Evolutionary conservation across 805 yeast species (phyloP), one percentile per base, ranked within the genome.

Genomic region (Starmerella geochares): DNA sequence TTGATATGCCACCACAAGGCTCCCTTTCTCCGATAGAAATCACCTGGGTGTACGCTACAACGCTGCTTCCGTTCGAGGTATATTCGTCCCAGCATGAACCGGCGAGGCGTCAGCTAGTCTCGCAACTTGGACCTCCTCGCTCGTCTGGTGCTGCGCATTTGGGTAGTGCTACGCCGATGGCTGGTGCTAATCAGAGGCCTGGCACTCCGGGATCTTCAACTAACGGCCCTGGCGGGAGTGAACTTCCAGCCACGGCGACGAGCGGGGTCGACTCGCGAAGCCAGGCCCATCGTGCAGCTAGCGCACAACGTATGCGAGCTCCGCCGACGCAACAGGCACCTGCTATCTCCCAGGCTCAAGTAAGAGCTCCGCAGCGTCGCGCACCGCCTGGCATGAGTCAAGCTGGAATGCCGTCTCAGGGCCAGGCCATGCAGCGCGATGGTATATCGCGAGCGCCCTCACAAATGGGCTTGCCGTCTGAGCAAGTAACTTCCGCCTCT

Each of bases 11-110:
- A 21, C 39, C 47, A 20, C 50, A 44, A 13, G 53, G 29, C 24
- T 21, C 25, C n/a, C 32, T 27, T 11, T 19, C 21, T 4, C 47
- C 32, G 23, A 47, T 54, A 14, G 59, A 50, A 25, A 46, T 50
- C 16, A 44, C 55, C 24, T 52, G 53, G 27, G 47, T 55, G 10
- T 59, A 58, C 36, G 54, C 56, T 6, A 52, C 52, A 17, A 28
- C 48, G 3, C 28, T 59, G 47, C 50, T 59, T 16, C 51, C 60
- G 10, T 59, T 57, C 19, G 62, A 57, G 32, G 55, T 52, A 17
- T 46, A 41, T 19, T 49, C 47, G 7, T 32, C 45, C 25, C 48
- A 49, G 19, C 46, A 48, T 31, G 57, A 55, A 31, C 45, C 20
- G 20, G 37, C 49, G 17, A 43, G 58, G 8, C 53, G 54, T 10